Evolutionary conservation across 768 basidiomycete species (phyloP).

Genomic region (Nidularia pulvinata): DNA sequence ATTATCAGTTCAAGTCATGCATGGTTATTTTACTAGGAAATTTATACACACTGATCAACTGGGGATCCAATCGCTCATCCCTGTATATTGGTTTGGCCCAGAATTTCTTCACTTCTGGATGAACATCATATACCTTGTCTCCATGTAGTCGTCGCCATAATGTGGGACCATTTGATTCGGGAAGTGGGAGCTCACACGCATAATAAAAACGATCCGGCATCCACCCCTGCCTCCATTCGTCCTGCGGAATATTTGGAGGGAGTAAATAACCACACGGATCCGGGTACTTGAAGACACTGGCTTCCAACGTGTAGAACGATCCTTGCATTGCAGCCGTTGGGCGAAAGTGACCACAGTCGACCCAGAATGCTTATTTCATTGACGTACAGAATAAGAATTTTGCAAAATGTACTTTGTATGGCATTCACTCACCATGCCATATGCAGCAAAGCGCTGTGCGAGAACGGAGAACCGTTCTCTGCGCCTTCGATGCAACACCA

Average conservation of each 20-base stretch:
- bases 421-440: not conserved
- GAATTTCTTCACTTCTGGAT: conserved; percentile 2
- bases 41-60: too few relatives aligned
- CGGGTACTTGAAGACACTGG: not conserved
- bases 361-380: not conserved
- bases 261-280: not conserved
- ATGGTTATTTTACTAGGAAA: too few relatives aligned
- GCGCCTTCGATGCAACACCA: not conserved
- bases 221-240: not conserved
- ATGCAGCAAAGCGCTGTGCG: not conserved
- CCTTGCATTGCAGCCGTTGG: not conserved
- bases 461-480: not conserved
- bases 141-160: not conserved
- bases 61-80: too few relatives aligned
- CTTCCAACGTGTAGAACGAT: not conserved
- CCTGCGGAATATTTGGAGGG: not conserved
- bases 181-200: not conserved
- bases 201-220: not conserved
- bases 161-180: not conserved
- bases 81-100: not conserved
- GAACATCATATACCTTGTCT: not conserved
- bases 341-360: not conserved
- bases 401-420: not conserved
- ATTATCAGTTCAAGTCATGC: too few relatives aligned
- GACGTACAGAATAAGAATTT: not conserved